Conservation (phyloP, 2,329 filamentous ascomycete genomes). For the Colletotrichum somersetense region DNA sequence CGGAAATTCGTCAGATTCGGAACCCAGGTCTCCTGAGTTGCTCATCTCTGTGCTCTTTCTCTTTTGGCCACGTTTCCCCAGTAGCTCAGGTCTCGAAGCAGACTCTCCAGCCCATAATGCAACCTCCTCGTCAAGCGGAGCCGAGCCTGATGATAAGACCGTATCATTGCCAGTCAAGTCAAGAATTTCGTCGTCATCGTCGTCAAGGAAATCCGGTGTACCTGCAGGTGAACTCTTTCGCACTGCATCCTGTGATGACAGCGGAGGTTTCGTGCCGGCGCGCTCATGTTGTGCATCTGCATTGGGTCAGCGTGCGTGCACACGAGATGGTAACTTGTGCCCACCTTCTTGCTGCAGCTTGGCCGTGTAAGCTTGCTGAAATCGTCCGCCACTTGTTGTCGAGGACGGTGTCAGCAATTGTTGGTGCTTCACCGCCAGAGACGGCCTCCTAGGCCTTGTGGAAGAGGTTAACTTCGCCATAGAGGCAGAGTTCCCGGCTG, state of each 20-base stretch:
- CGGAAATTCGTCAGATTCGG: constrained; percentile 62
- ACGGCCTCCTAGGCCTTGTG: constrained; percentile 59
- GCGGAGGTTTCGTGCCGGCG: background rate
- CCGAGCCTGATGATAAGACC: constrained; percentile 51
- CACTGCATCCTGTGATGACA: constrained; percentile 22
- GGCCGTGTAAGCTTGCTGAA: constrained; percentile 40
- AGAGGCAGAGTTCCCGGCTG: constrained; percentile 43
- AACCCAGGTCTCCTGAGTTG: constrained; percentile 49
- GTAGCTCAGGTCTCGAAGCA: constrained; percentile 54
- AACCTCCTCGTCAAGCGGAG: constrained; percentile 53
- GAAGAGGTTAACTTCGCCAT: constrained; percentile 62
- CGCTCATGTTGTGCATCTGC: constrained; percentile 30
- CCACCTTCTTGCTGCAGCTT: constrained; percentile 41
- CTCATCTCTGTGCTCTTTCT: constrained; percentile 64
- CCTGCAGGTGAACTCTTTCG: constrained; percentile 18
- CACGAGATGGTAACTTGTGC: background rate
- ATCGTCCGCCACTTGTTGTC: constrained; percentile 47
- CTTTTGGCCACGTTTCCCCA: constrained; percentile 60
- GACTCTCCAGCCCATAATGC: constrained; percentile 60
- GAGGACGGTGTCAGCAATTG: constrained; percentile 58
- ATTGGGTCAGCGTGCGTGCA: constrained; percentile 1
- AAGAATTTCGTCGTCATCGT: constrained; percentile 49
- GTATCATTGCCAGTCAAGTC: constrained; percentile 55
- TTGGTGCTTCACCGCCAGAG: constrained; percentile 57
- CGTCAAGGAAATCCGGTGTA: constrained; percentile 42